These are phyloP conservation scores for Calvatia gigantea DNA, from an alignment of 768 basidiomycete species.

Conservation along the genomic window DNA sequence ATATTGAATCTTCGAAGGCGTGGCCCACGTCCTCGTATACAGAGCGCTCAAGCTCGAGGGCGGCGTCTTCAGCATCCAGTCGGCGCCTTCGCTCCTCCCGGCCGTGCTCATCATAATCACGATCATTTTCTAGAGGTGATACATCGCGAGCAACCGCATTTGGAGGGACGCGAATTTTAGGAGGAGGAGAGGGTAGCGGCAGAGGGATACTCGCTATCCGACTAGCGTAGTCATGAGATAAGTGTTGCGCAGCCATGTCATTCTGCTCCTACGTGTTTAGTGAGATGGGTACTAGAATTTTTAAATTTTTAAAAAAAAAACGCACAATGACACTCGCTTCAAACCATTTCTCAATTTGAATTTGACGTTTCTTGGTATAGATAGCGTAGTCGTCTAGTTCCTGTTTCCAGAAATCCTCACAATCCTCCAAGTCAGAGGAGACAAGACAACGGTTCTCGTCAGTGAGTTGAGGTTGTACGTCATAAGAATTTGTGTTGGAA, in stretches of 20 bases:
- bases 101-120: slow-evolving; percentile 26
- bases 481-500: slow-evolving; percentile 22
- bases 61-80: slow-evolving; percentile 49
- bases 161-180: slow-evolving; percentile 11
- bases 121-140: slow-evolving; percentile 22
- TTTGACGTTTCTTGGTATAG: slow-evolving; percentile 70
- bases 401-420: slow-evolving; percentile 69
- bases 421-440: slow-evolving; percentile 83
- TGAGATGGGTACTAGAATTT: slow-evolving; percentile 8
- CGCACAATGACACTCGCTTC: slow-evolving; percentile 63
- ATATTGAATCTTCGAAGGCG: slow-evolving; percentile 4
- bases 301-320: background rate
- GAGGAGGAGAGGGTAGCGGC: slow-evolving; percentile 29
- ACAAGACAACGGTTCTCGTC: slow-evolving; percentile 44
- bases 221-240: slow-evolving; percentile 56
- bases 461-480: slow-evolving; percentile 19
- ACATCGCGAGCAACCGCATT: slow-evolving; percentile 1
- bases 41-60: slow-evolving; percentile 54
- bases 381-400: slow-evolving; percentile 68
- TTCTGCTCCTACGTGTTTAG: slow-evolving; percentile 60
- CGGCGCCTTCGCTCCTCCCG: slow-evolving; percentile 16
- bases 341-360: slow-evolving; percentile 72
- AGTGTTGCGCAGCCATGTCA: slow-evolving; percentile 51
- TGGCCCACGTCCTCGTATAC: slow-evolving; percentile 36
- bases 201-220: slow-evolving; percentile 44